Evolutionary conservation across 2,329 filamentous ascomycete species (phyloP).

Genomic region (Claviceps quebecensis): DNA sequence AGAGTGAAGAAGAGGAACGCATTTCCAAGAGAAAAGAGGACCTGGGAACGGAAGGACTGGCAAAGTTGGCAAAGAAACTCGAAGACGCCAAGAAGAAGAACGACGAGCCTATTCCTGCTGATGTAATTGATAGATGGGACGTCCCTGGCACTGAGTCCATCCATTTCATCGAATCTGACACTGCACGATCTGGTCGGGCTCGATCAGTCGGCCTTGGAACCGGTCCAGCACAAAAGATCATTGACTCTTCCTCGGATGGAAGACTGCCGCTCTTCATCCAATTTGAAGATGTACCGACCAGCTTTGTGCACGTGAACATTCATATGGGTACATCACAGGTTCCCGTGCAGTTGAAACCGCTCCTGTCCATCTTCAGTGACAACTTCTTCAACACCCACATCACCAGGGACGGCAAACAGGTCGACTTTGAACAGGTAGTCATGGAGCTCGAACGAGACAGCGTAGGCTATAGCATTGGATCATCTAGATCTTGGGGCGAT

Average conservation of each 20-base stretch:
- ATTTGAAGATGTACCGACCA: conserved; percentile 86
- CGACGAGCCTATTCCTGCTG: conserved; percentile 68
- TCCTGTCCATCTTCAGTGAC: conserved; percentile 72
- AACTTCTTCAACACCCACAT: conserved; percentile 95
- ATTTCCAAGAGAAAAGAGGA: conserved; percentile 65
- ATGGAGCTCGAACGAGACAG: conserved; percentile 85
- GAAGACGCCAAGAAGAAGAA: conserved; percentile 80
- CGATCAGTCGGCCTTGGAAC: conserved; percentile 51
- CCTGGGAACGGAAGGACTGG: conserved; percentile 70
- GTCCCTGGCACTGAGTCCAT: conserved; percentile 84
- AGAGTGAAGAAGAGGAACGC: conserved; percentile 65
- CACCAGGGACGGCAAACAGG: conserved; percentile 54
- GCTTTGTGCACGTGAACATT: conserved; percentile 76
- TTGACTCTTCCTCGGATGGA: conserved; percentile 52
- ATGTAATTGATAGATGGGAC: conserved; percentile 66
- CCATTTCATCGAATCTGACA: conserved; percentile 81
- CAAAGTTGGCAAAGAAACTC: conserved; percentile 58
- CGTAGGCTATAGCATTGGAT: conserved; percentile 64
- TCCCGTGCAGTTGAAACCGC: conserved; percentile 68
- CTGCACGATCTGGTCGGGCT: conserved; percentile 70
- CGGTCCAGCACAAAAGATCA: conserved; percentile 58
- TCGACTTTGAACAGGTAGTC: conserved; percentile 87
- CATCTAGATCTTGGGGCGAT: conserved; percentile 56
- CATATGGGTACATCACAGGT: conserved; percentile 66
- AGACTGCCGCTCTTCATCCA: conserved; percentile 80